These are phyloP conservation scores for Guadua angustifolia DNA, from an alignment of 176 grass and related monocot genomes.

Conservation along the genomic window DNA sequence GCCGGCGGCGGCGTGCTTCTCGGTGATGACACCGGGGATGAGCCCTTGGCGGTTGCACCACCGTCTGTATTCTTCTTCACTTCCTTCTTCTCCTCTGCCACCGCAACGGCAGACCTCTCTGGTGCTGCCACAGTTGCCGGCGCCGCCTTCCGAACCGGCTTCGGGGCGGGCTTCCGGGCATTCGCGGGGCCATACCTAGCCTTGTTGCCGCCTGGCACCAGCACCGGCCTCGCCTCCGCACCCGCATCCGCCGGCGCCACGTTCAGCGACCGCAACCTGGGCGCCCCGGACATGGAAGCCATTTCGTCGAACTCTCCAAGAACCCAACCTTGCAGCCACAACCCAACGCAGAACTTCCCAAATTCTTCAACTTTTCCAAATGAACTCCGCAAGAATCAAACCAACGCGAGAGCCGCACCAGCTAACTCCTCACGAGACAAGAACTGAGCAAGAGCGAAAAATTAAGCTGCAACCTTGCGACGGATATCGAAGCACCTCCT, in stretches of 20 bases:
- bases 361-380: not conserved
- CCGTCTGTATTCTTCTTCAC: constrained; percentile 40
- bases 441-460: not conserved
- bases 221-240: constrained; percentile 62
- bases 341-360: not conserved
- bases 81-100: constrained; percentile 37
- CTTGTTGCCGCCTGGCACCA: constrained; percentile 86
- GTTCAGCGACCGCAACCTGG: constrained; percentile 74
- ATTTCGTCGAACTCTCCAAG: constrained; percentile 9
- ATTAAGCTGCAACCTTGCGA: not conserved
- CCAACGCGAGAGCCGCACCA: not conserved
- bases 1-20: constrained; percentile 24
- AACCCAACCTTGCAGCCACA: constrained; percentile 18
- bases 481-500: not conserved
- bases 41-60: not conserved
- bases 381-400: not conserved
- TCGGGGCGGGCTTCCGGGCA: constrained; percentile 58
- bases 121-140: not conserved
- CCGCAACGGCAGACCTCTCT: constrained; percentile 28
- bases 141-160: constrained; percentile 54
- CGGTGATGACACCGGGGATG: constrained; percentile 23
- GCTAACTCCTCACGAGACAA: not conserved
- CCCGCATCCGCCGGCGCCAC: constrained; percentile 55
- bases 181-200: constrained; percentile 25
- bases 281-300: constrained; percentile 75